A percentile compares a stretch with the other conserved stretches of the same genome.
Conservation (phyloP, 257 asterid species). For the Plantago elongata region DNA sequence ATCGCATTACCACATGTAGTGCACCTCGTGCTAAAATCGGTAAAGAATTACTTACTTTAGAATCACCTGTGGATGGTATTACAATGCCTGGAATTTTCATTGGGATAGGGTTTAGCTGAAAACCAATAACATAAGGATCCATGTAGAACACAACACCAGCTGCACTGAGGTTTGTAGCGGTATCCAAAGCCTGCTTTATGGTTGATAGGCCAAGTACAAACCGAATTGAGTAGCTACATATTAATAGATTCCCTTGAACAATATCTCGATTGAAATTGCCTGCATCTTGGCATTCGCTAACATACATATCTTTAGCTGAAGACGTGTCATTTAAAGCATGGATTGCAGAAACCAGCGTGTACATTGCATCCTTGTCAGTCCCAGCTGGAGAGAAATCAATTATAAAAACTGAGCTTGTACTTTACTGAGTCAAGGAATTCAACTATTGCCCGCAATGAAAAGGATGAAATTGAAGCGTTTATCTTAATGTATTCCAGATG, state of each 20-base stretch:
- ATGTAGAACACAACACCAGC: conserved; percentile 89
- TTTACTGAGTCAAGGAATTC: too few relatives aligned
- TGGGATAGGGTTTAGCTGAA: conserved; percentile 85
- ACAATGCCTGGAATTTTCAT: conserved; percentile 84
- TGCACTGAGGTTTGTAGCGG: conserved; percentile 77
- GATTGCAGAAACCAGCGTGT: conserved; percentile 71
- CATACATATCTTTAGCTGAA: conserved; percentile 58
- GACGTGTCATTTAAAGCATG: conserved; percentile 62
- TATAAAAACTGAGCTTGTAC: not conserved
- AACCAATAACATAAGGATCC: conserved; percentile 93
- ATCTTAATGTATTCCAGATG: too few relatives aligned
- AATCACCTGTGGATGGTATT: conserved; percentile 81
- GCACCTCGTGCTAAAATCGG: conserved; percentile 3
- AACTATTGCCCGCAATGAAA: too few relatives aligned
- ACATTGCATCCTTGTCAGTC: conserved; percentile 51
- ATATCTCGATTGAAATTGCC: conserved; percentile 50
- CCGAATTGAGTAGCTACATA: conserved; percentile 97
- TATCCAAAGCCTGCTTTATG: conserved; percentile 75
- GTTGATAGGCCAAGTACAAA: conserved; percentile 96
- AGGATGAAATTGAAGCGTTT: too few relatives aligned
- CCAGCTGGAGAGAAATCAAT: conserved; percentile 64
- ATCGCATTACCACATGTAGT: not conserved
- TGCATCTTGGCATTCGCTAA: conserved; percentile 90
- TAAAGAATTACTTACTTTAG: conserved; percentile 52
- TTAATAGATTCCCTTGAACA: conserved; percentile 72